Evolutionary conservation across 192 early-diverging fungal species (phyloP), one percentile per base, ranked within the genome.

Genomic region (Radiomyces spectabilis): DNA sequence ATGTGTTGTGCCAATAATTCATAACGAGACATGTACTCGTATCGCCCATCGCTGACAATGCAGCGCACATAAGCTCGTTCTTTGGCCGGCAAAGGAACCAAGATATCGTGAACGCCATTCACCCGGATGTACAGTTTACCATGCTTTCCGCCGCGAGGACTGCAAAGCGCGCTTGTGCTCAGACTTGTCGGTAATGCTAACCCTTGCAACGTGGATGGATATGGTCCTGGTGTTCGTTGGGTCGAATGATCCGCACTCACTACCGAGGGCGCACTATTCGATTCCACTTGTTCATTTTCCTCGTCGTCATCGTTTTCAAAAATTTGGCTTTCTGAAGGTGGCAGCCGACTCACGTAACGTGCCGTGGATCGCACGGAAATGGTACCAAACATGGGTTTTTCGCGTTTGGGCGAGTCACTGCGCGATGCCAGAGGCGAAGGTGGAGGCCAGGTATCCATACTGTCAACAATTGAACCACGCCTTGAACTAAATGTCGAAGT

Each of bases 41-140:
- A 53, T 41, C 55, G 24, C 6, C 63, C 63, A 26, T 65, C 63
- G 26, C 57, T 65, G 5, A 65, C 35, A 9, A 65, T 49, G 39
- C 63, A 65, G 1, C 63, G 55, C 15, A 44, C 63, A 39, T 45
- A 65, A 12, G 63, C 58, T n/a, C 41, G 52, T 6, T 57, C 61
- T 10, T 47, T 53, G n/a, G n/a, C n/a, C n/a, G 64, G 64, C 18
- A 66, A 37, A n/a, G 64, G 64, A 1, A 66, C 12, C 4, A 58
- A 29, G 16, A 63, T 54, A 41, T 69, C 61, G 5, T 62, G 56
- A 18, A 53, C 48, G 16, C 50, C 41, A 29, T 47, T 53, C 12
- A 69, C 25, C 9, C 56, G 60, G 19, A 69, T 37, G 47, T 69
- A 69, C 3, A 69, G 39, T 32, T 63, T 69, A 1, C 67, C 67